Base-by-base conservation (phyloP, 352 stramenopile genomes). In the Phytophthora syringae region DNA sequence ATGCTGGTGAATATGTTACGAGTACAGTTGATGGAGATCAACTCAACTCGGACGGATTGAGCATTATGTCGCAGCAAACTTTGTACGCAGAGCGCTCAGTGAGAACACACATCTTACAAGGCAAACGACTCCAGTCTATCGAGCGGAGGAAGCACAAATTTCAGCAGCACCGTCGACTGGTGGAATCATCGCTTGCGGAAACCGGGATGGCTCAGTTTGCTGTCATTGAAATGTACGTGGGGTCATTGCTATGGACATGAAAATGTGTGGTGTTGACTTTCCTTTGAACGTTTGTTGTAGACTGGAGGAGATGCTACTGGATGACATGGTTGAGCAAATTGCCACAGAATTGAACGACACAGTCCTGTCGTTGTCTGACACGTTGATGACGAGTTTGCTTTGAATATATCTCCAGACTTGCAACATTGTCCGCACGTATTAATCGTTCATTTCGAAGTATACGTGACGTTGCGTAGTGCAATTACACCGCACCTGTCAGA, bases 211-310 rank as follows among this genome's bases (percentile, higher is more conserved):
- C 82, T 30, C 82, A 91, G 60, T 74, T 51, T 32, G 71, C 67
- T 5, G 72, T 91, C 20, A 82, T 91, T 48, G 82, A 91, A 64
- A 81, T 89, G 82, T 88, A 53, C 49, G 79, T 81, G 22, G 44
- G 42, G n/a, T n/a, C 32, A 1, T 55, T 1, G 15, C 5, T 13
- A 30, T 25, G 36, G 36, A 2, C 16, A 42, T 55, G 21, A 9
- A 21, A 9, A 44, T 12, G 42, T 32, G 21, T 22, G 7, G 13
- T 16, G 10, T 61, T 48, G 9, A 34, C 20, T 47, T 24, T 44
- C n/a, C 1, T 51, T 28, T 48, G n/a, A 52, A 21, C 32, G 16
- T 48, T 45, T 15, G 9, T 36, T 61, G n/a, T 40, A 85, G 76
- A 55, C 42, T 87, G 51, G 70, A 80, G 18, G 78, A 79, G 21